phyloP scores from a whole-genome alignment of 1,139 yeast genomes.

The Candida sp. region DNA sequence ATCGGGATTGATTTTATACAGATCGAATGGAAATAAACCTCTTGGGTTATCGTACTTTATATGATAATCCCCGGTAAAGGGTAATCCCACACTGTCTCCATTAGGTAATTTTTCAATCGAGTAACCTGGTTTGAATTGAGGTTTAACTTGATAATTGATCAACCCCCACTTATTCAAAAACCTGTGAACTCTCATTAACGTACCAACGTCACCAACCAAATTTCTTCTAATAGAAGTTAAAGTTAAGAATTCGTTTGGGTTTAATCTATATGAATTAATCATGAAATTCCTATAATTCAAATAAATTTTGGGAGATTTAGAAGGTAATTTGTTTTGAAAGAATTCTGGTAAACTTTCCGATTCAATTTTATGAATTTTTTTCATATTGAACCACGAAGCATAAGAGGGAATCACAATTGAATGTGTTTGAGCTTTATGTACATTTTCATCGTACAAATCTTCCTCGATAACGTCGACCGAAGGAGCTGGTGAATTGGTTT shows the following conservation, averaged over 20 bases:
- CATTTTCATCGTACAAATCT: conserved; percentile 38
- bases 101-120: conserved; percentile 56
- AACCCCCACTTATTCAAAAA: conserved; percentile 96
- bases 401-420: conserved; percentile 92
- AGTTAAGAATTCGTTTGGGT: conserved; percentile 90
- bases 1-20: conserved; percentile 57
- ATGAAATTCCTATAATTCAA: conserved; percentile 88
- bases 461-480: conserved; percentile 28
- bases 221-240: conserved; percentile 94
- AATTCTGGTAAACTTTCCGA: conserved; percentile 86
- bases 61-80: conserved; percentile 66
- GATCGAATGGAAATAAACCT: conserved; percentile 91
- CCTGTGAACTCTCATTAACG: conserved; percentile 84
- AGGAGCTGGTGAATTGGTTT: background rate
- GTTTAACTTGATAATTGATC: conserved; percentile 87
- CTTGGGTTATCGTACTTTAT: conserved; percentile 87
- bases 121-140: conserved; percentile 63
- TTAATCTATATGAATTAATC: conserved; percentile 87
- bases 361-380: conserved; percentile 60
- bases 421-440: conserved; percentile 60
- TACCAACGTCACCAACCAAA: conserved; percentile 94
- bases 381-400: conserved; percentile 85
- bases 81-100: conserved; percentile 47
- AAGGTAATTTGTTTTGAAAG: conserved; percentile 68
- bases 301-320: conserved; percentile 88